Evolutionary conservation across 257 asterid genomes (phyloP).

Genomic region (Cordia subcordata): DNA sequence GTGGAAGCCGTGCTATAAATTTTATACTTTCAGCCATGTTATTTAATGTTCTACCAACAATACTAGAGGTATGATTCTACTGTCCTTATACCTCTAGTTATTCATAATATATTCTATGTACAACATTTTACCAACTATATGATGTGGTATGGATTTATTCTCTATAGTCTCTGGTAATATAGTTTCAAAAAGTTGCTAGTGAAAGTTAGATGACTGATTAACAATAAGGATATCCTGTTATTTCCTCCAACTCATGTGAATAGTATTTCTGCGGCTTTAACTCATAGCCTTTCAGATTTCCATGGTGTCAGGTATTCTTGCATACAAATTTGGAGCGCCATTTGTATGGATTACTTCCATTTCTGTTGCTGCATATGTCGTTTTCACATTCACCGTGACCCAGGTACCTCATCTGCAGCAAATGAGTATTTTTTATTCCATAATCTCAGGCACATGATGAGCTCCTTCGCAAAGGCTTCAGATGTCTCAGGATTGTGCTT

Average conservation of each 20-base stretch:
- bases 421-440: conserved; percentile 5
- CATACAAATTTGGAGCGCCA: conserved; percentile 94
- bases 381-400: conserved; percentile 78
- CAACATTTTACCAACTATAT: background rate
- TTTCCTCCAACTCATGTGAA: conserved; percentile 14
- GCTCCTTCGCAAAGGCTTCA: background rate
- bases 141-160: background rate
- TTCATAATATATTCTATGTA: background rate
- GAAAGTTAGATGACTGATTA: background rate
- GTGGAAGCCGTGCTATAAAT: conserved; percentile 99
- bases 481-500: background rate
- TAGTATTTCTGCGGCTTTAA: conserved; percentile 26
- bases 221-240: conserved; percentile 2
- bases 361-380: conserved; percentile 77
- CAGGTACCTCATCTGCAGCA: conserved; percentile 48
- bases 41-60: conserved; percentile 88
- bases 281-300: conserved; percentile 67
- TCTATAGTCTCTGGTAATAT: background rate
- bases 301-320: conserved; percentile 97
- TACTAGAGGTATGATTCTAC: conserved; percentile 62
- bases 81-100: background rate
- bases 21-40: conserved; percentile 93
- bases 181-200: background rate
- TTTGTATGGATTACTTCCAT: conserved; percentile 95
- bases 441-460: background rate